Evolutionary conservation across 2,329 filamentous ascomycete species (phyloP).

Genomic region (Ophiosphaerella narmari): DNA sequence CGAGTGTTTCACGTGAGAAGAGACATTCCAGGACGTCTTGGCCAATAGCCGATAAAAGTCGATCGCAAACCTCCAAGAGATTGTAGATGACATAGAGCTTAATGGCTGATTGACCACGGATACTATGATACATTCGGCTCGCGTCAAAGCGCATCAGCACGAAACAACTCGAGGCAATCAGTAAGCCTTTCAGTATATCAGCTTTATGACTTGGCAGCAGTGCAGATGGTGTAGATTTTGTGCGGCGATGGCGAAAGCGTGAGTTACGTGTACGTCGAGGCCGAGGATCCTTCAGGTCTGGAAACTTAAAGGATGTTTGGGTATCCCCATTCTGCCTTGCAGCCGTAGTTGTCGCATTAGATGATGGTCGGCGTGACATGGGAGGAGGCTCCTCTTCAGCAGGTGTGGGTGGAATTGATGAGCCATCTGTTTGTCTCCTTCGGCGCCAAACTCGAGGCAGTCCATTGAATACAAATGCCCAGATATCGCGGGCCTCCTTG

Average conservation of each 20-base stretch:
- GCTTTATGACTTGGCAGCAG: slow-evolving; percentile 91
- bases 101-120: slow-evolving; percentile 93
- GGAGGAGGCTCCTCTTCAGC: slow-evolving; percentile 34
- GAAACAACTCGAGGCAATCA: slow-evolving; percentile 84
- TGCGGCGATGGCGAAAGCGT: slow-evolving; percentile 66
- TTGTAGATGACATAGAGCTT: slow-evolving; percentile 99
- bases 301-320: slow-evolving; percentile 30
- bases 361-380: slow-evolving; percentile 34
- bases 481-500: slow-evolving; percentile 73
- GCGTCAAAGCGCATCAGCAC: slow-evolving; percentile 91
- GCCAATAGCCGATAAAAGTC: slow-evolving; percentile 85
- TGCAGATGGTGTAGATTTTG: slow-evolving; percentile 82
- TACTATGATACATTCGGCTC: slow-evolving; percentile 97
- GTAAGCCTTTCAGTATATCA: slow-evolving; percentile 85
- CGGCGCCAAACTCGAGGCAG: slow-evolving; percentile 76
- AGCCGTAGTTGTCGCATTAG: slow-evolving; percentile 17
- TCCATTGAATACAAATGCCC: slow-evolving; percentile 78
- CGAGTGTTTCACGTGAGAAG: slow-evolving; percentile 90
- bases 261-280: slow-evolving; percentile 36
- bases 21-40: slow-evolving; percentile 97
- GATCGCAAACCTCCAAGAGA: slow-evolving; percentile 89
- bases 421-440: slow-evolving; percentile 51
- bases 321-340: slow-evolving; percentile 28
- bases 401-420: slow-evolving; percentile 28
- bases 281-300: slow-evolving; percentile 32